These are phyloP conservation scores for Coemansia sp. DNA, from an alignment of 192 early-diverging fungal genomes.

Conservation along the genomic window DNA sequence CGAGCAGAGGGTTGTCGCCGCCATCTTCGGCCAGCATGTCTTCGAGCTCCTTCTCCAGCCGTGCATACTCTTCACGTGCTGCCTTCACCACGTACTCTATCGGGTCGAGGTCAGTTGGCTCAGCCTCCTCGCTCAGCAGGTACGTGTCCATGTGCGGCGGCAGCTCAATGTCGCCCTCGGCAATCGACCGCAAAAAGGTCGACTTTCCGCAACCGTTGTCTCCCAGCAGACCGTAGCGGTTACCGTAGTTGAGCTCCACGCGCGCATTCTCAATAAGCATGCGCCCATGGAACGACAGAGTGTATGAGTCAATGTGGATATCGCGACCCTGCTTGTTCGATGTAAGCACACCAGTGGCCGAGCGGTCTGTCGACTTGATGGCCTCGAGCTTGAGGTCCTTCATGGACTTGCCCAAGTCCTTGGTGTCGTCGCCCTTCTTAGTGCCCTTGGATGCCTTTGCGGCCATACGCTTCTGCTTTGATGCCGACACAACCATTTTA, in stretches of 20 bases:
- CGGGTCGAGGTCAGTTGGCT: constrained; percentile 88
- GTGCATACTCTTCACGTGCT: constrained; percentile 85
- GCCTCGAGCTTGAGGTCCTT: constrained; percentile 63
- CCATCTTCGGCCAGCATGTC: constrained; percentile 79
- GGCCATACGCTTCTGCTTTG: constrained; percentile 78
- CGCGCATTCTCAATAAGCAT: constrained; percentile 89
- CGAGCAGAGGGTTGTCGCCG: constrained; percentile 82
- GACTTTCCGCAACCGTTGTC: constrained; percentile 96
- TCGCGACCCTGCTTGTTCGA: constrained; percentile 89
- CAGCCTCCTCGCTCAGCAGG: constrained; percentile 92
- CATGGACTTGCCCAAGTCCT: constrained; percentile 52
- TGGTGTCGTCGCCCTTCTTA: constrained; percentile 29
- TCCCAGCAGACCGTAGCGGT: constrained; percentile 94
- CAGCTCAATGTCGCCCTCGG: constrained; percentile 89
- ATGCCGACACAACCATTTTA: constrained; percentile 57
- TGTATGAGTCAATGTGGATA: constrained; percentile 93
- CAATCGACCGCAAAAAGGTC: constrained; percentile 91
- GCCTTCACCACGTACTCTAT: constrained; percentile 87
- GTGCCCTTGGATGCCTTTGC: constrained; percentile 62
- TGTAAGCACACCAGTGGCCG: constrained; percentile 86
- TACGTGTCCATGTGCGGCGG: constrained; percentile 98
- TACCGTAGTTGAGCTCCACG: constrained; percentile 98
- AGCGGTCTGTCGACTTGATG: constrained; percentile 62
- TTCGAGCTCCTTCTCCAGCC: constrained; percentile 90
- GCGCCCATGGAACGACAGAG: constrained; percentile 91